Conservation (phyloP, 768 basidiomycete genomes). For the Tulasnella sp. region DNA sequence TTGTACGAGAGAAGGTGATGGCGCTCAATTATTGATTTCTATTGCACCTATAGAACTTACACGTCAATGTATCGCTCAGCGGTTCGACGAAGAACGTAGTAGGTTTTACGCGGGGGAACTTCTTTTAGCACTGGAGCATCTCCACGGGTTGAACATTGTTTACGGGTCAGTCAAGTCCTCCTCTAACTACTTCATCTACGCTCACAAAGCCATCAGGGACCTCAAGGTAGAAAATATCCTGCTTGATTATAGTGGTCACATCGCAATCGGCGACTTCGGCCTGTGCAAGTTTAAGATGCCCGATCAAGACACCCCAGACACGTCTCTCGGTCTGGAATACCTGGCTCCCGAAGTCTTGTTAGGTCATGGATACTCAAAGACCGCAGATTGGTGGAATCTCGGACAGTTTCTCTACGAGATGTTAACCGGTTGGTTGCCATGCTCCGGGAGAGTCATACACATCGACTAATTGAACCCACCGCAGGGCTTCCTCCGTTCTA, state of each 20-base stretch:
- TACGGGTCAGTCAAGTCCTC: conserved; percentile 67
- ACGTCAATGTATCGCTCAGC: conserved; percentile 38
- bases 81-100: conserved; percentile 53
- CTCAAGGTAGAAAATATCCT: conserved; percentile 98
- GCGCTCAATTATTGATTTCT: not conserved
- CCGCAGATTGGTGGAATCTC: conserved; percentile 99
- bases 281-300: conserved; percentile 97
- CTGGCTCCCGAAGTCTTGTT: conserved; percentile 79
- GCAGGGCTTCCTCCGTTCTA: conserved; percentile 30
- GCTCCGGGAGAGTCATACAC: conserved; percentile 77
- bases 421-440: conserved; percentile 93
- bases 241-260: conserved; percentile 95
- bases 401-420: conserved; percentile 93
- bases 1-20: conserved; percentile 48
- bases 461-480: not conserved
- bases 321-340: conserved; percentile 97
- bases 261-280: conserved; percentile 95
- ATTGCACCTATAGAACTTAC: not conserved
- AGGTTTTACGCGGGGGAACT: conserved; percentile 56
- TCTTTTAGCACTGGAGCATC: conserved; percentile 53
- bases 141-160: conserved; percentile 59
- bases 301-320: conserved; percentile 93
- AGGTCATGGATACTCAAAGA: conserved; percentile 59
- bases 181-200: not conserved
- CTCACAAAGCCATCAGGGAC: conserved; percentile 58